Evolutionary conservation across 805 yeast genomes (phyloP), one percentile per base, ranked within the genome.

Genomic region (Nakazawaea ambrosiae): DNA sequence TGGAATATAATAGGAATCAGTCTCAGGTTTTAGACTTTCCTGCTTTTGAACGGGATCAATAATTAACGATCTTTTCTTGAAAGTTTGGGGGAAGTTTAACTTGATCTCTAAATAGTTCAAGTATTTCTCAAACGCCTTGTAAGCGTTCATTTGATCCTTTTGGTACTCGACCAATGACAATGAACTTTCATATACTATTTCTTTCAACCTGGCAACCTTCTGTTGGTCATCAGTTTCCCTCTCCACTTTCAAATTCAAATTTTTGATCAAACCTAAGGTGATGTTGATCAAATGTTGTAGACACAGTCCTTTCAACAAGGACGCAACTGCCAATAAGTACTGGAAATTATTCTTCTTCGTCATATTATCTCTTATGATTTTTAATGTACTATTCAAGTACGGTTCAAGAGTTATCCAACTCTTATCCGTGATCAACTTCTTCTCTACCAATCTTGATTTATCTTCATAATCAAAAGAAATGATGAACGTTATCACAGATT

Each of bases 401-500:
- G 42, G 42, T 16, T 25, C 29, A 12, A 39, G 27, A 16, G 38
- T 39, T 20, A 34, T 15, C 42, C 42, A 39, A 18, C 42, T 39
- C 27, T 34, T 31, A n/a, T 39, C 42, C 9, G 33, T 31, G 11
- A 27, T 9, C 33, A 34, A 34, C 25, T 33, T 31, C 27, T 34
- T 39, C 31, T 34, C 36, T n/a, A 39, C 42, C 7, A 39, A 14
- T 27, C 39, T 34, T 4, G 42, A 39, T 20, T 39, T 39, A 19
- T 39, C 42, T 22, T 39, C 42, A 24, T 39, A 39, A 23, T 39
- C 42, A 31, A 39, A 39, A 12, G 42, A 37, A 7, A 34, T 34
- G 18, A 39, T 27, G 22, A 39, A 39, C 6, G 39, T 39, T 12
- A 39, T 39, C 9, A 39, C 31, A 4, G 42, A 34, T 7, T 34